phyloP scores from a whole-genome alignment of 305 asterid genomes.

The Petunia hybrid region DNA sequence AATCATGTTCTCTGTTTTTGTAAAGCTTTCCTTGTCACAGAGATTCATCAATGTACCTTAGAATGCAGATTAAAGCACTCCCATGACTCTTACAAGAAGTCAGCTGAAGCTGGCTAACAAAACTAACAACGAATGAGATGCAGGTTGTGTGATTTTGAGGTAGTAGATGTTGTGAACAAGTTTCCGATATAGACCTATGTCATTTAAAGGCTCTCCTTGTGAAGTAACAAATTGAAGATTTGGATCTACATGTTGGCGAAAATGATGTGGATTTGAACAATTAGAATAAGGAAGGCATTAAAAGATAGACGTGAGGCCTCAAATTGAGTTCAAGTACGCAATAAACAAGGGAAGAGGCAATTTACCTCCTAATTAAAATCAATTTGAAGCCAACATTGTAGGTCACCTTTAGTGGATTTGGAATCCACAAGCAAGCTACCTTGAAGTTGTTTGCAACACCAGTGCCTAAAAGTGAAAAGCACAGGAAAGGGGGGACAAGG shows the following conservation, averaged over 20 bases:
- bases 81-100: slow-evolving; percentile 10
- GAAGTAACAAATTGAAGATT: not conserved
- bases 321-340: not conserved
- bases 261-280: not conserved
- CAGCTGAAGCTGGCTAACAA: not conserved
- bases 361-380: not conserved
- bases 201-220: not conserved
- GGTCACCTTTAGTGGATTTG: not conserved
- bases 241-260: not conserved
- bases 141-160: slow-evolving; percentile 10
- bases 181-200: not conserved
- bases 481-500: not conserved
- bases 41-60: not conserved
- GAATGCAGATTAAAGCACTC: not conserved
- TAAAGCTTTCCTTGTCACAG: not conserved
- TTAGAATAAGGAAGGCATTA: not conserved
- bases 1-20: not conserved
- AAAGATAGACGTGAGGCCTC: not conserved
- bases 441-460: no score
- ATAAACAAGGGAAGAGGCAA: not conserved
- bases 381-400: not conserved
- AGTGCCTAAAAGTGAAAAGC: no score
- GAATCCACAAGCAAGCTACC: no score
- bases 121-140: not conserved
- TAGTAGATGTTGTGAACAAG: not conserved